Evolutionary conservation across 306 rosid species (phyloP).

Genomic region (Malus orientalis): DNA sequence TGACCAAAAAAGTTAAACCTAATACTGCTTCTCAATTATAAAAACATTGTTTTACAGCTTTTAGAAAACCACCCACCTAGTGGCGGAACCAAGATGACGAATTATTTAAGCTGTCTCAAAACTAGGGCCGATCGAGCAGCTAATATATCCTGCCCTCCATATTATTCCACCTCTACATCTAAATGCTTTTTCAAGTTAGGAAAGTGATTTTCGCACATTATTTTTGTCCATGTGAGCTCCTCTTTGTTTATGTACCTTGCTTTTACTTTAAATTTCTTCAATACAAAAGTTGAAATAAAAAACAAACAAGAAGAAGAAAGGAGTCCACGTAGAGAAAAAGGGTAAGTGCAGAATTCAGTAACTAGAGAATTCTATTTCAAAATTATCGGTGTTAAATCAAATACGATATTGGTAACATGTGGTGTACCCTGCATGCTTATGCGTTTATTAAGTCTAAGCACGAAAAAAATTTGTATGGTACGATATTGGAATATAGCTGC

Average conservation of each 20-base stretch:
- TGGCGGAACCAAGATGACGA: not conserved
- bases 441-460: no score
- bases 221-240: no score
- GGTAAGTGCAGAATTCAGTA: no score
- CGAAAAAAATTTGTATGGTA: no score
- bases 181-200: no score
- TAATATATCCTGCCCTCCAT: not conserved
- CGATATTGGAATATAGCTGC: not conserved
- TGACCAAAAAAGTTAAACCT: not conserved
- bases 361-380: no score
- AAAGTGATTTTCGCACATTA: no score
- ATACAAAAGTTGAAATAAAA: not conserved
- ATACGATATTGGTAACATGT: no score
- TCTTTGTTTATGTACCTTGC: not conserved
- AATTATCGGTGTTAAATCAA: no score
- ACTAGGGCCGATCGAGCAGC: not conserved
- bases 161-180: not conserved
- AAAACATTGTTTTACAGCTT: not conserved
- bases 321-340: not conserved
- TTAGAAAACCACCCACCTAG: not conserved
- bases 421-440: no score
- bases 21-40: no score
- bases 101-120: not conserved
- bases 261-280: not conserved
- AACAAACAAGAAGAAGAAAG: fast-evolving